A percentile compares a stretch with the other conserved stretches of the same genome.
These are phyloP conservation scores for Aspergillus coremiiformis DNA, from an alignment of 495 filamentous ascomycete genomes.

Conservation along the genomic window DNA sequence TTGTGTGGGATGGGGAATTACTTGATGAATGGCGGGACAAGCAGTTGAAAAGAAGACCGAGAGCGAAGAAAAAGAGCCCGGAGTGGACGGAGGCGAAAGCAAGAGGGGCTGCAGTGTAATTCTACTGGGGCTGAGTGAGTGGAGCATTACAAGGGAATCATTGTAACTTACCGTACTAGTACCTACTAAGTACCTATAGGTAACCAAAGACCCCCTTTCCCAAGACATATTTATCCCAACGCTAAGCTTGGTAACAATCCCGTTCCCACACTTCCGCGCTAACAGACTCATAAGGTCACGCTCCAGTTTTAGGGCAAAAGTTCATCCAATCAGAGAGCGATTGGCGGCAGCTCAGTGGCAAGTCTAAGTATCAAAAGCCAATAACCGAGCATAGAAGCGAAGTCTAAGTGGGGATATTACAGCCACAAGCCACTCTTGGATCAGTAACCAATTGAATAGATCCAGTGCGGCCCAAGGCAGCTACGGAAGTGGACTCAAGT, in stretches of 20 bases:
- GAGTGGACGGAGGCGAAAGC: conserved; percentile 17
- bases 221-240: neutral
- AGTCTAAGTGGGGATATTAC: conserved; percentile 10
- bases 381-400: conserved; percentile 3
- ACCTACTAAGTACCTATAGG: neutral
- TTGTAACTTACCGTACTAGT: neutral
- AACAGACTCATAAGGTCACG: conserved; percentile 27
- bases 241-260: conserved; percentile 11
- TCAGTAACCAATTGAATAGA: conserved; percentile 6
- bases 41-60: conserved; percentile 21
- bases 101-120: conserved; percentile 11
- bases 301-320: conserved; percentile 22
- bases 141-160: conserved; percentile 1
- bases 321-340: conserved; percentile 15
- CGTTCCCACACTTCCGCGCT: conserved; percentile 13
- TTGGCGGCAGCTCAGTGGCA: conserved; percentile 22
- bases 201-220: neutral
- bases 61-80: conserved; percentile 14
- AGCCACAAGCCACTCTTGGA: conserved; percentile 10
- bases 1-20: conserved; percentile 28
- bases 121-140: conserved; percentile 11
- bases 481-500: conserved; percentile 12
- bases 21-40: conserved; percentile 25
- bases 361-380: conserved; percentile 15
- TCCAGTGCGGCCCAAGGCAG: conserved; percentile 7